These are phyloP conservation scores for Mucor lusitanicus DNA, from an alignment of 371 early-diverging fungal species.

Conservation along the genomic window DNA sequence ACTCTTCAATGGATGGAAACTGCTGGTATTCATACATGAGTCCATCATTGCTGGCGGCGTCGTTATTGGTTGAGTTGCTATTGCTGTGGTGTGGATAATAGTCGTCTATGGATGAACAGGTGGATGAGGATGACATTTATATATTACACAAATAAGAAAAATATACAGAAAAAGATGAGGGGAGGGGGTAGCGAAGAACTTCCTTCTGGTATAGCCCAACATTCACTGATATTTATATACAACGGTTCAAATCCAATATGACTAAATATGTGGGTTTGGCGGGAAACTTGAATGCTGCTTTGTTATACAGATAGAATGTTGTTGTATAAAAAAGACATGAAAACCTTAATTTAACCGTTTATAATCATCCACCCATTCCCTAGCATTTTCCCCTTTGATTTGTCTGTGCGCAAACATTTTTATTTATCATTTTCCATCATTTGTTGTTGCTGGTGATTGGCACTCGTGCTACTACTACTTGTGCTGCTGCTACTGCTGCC, in stretches of 20 bases:
- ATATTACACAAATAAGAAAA: not conserved
- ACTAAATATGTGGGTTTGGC: conserved; percentile 1
- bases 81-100: not conserved
- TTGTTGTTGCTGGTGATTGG: conserved; percentile 3
- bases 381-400: not conserved
- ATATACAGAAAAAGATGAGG: no score
- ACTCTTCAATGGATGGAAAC: conserved; percentile 36
- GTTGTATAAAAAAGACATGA: not conserved
- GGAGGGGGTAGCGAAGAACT: no score
- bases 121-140: not conserved
- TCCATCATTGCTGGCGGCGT: not conserved
- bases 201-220: not conserved
- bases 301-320: not conserved
- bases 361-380: not conserved
- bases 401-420: conserved; percentile 9
- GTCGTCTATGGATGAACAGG: not conserved
- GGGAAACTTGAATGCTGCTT: not conserved
- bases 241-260: not conserved
- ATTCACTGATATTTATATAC: not conserved
- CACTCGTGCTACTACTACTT: conserved; percentile 5
- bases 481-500: not conserved
- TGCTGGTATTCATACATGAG: conserved; percentile 34
- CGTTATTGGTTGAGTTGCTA: not conserved
- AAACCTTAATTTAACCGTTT: conserved; percentile 2
- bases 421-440: not conserved